A percentile compares a stretch with the other conserved stretches of the same genome.
These are phyloP conservation scores for Verticillium tricorpus DNA, from an alignment of 2,329 filamentous ascomycete genomes.

Conservation along the genomic window DNA sequence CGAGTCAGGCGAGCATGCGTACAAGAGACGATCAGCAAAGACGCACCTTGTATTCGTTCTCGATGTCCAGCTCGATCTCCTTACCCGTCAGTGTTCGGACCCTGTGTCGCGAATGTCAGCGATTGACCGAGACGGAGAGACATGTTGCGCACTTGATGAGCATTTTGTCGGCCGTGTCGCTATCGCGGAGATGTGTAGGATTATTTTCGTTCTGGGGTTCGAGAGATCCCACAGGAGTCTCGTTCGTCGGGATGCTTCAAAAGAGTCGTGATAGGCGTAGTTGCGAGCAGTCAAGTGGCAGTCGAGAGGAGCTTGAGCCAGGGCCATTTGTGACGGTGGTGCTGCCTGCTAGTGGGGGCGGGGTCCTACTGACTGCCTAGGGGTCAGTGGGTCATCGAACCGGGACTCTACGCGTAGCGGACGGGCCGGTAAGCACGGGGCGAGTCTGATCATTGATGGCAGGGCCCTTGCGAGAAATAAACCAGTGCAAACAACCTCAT, in stretches of 20 bases:
- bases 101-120: conserved; percentile 42
- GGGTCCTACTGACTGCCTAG: neutral
- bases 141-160: conserved; percentile 50
- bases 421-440: neutral
- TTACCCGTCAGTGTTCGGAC: conserved; percentile 97
- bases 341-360: neutral
- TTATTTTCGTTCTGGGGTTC: neutral
- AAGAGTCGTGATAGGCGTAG: neutral
- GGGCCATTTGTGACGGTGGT: neutral
- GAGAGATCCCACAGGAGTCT: neutral
- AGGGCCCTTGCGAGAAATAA: too few species aligned
- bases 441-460: neutral
- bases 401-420: too few species aligned
- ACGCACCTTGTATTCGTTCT: conserved; percentile 82
- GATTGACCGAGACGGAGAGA: too few species aligned
- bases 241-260: neutral
- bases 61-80: conserved; percentile 98
- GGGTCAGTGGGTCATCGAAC: neutral
- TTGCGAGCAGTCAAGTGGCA: neutral
- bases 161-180: conserved; percentile 25
- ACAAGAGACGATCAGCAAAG: neutral
- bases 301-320: too few species aligned
- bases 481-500: too few species aligned
- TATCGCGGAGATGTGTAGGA: neutral
- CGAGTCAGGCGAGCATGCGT: neutral